These are phyloP conservation scores for Gossypium aridum DNA, from an alignment of 441 rosid genomes.

Conservation along the genomic window DNA sequence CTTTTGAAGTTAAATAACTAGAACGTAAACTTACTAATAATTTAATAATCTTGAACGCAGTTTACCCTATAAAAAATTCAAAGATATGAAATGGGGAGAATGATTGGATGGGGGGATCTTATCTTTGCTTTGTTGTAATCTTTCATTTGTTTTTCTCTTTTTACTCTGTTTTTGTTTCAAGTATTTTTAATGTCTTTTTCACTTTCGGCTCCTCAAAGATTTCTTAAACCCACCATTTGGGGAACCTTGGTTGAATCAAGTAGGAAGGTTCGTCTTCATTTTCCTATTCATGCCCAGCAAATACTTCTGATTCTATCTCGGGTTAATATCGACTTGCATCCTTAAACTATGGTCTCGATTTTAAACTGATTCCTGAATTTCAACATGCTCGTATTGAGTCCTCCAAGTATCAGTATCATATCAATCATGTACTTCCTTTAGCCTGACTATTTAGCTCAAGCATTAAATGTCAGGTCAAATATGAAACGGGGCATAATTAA, in stretches of 20 bases:
- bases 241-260: not conserved
- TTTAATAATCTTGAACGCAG: no score
- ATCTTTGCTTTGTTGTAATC: slow-evolving; percentile 9
- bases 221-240: not conserved
- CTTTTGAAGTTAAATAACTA: no score
- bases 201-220: not conserved
- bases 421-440: no score
- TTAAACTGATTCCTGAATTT: not conserved
- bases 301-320: no score
- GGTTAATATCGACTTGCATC: no score
- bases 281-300: no score
- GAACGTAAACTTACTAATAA: no score
- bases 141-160: not conserved
- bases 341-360: not conserved
- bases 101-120: slow-evolving; percentile 21
- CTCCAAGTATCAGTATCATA: no score
- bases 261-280: not conserved
- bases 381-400: not conserved
- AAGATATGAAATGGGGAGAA: slow-evolving; percentile 22
- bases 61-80: no score
- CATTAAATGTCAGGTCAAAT: no score
- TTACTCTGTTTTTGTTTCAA: not conserved
- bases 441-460: no score
- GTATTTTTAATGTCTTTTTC: not conserved
- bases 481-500: no score